These are phyloP conservation scores for Cordyceps cicadae DNA, from an alignment of 2,329 filamentous ascomycete genomes.

Conservation along the genomic window DNA sequence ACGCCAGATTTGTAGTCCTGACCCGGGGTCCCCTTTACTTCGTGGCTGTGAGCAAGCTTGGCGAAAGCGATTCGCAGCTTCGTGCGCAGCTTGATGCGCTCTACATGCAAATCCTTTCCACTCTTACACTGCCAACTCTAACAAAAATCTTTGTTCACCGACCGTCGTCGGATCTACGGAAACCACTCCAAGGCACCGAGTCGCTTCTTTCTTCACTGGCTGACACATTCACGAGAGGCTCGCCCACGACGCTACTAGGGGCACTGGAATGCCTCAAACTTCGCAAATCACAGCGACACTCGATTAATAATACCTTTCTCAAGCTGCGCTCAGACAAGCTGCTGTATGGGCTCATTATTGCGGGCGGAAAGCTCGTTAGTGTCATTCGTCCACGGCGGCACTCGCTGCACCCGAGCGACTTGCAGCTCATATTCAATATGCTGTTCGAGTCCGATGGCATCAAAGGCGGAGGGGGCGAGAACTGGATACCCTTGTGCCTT, in stretches of 20 bases:
- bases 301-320: conserved; percentile 80
- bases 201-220: conserved; percentile 82
- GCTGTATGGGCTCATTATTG: conserved; percentile 88
- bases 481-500: conserved; percentile 93
- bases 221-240: conserved; percentile 90
- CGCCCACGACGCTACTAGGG: conserved; percentile 77
- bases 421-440: conserved; percentile 99
- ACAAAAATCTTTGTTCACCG: conserved; percentile 81
- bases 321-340: conserved; percentile 69
- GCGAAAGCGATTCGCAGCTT: conserved; percentile 87
- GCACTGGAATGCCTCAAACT: conserved; percentile 90
- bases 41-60: conserved; percentile 82
- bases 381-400: conserved; percentile 92
- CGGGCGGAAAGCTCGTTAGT: conserved; percentile 85
- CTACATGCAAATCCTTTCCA: conserved; percentile 98
- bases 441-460: conserved; percentile 91
- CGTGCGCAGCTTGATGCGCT: conserved; percentile 82
- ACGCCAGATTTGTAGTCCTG: conserved; percentile 75
- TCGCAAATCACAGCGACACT: conserved; percentile 74
- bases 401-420: conserved; percentile 87
- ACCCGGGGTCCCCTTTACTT: conserved; percentile 85
- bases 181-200: conserved; percentile 86
- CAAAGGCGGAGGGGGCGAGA: conserved; percentile 83
- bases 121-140: conserved; percentile 79
- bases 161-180: conserved; percentile 86